phyloP scores from a whole-genome alignment of 768 basidiomycete genomes.

The Crepidotus variabilis region DNA sequence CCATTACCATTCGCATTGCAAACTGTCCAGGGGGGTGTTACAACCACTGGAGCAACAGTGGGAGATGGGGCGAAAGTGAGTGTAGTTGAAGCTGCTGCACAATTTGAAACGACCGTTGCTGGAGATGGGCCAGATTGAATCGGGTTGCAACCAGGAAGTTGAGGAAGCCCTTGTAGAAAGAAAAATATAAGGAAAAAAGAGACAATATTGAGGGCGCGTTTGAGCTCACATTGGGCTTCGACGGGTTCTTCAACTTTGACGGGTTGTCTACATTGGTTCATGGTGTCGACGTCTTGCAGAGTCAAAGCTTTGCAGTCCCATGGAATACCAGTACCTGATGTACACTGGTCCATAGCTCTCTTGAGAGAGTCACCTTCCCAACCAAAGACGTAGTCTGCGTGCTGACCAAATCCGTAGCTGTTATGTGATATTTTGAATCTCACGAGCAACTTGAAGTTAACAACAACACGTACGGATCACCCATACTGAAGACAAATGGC shows the following conservation, averaged over 20 bases:
- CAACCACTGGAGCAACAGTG: neutral
- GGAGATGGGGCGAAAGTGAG: neutral
- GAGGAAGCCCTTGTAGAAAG: neutral
- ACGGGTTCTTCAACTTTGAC: neutral
- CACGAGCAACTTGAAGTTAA: too few relatives aligned
- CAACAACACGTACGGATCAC: neutral
- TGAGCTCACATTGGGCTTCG: neutral
- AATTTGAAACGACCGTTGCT: neutral
- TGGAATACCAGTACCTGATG: neutral
- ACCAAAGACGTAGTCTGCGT: neutral
- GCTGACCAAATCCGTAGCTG: neutral
- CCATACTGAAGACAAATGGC: neutral
- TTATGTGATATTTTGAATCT: too few relatives aligned
- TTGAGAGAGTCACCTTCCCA: neutral
- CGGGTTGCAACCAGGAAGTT: neutral
- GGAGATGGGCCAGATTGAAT: neutral
- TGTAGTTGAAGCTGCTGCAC: neutral
- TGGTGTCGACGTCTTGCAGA: neutral
- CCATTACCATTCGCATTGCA: neutral
- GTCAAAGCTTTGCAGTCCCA: neutral
- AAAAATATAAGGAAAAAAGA: too few relatives aligned
- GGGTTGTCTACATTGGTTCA: neutral
- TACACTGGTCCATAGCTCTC: neutral
- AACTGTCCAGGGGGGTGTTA: neutral
- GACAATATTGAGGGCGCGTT: too few relatives aligned